Evolutionary conservation across 805 yeast genomes (phyloP).

Genomic region (Pichia nakasei): DNA sequence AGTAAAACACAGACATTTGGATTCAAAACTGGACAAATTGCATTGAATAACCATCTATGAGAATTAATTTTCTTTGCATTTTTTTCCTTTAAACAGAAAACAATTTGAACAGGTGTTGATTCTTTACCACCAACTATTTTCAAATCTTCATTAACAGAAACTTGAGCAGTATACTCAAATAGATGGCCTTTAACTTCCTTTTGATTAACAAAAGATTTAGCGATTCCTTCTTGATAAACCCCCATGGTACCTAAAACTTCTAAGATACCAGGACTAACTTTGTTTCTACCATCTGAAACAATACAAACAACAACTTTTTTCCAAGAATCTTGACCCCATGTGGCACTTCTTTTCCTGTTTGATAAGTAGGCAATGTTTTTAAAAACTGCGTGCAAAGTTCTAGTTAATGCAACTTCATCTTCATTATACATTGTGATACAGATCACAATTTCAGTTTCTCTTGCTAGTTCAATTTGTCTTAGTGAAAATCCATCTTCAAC

Average conservation of each 20-base stretch:
- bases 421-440: constrained; percentile 98
- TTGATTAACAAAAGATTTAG: constrained; percentile 87
- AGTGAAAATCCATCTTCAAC: constrained; percentile 72
- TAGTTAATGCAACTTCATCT: constrained; percentile 78
- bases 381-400: constrained; percentile 93
- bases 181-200: constrained; percentile 88
- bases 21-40: constrained; percentile 82
- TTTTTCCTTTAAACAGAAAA: constrained; percentile 86
- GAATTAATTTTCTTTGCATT: constrained; percentile 93
- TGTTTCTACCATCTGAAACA: constrained; percentile 91
- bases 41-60: constrained; percentile 96
- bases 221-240: constrained; percentile 94
- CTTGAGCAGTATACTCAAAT: constrained; percentile 93
- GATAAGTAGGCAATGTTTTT: constrained; percentile 83
- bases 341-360: constrained; percentile 67
- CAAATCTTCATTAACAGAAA: constrained; percentile 80
- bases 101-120: constrained; percentile 89
- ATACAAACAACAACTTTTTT: constrained; percentile 88
- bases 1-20: constrained; percentile 85
- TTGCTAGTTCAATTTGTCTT: constrained; percentile 74
- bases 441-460: constrained; percentile 87
- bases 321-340: constrained; percentile 98
- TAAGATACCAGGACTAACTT: constrained; percentile 73
- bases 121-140: constrained; percentile 87
- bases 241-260: constrained; percentile 92